These are phyloP conservation scores for Aspergillus brasiliensis DNA, from an alignment of 2,329 filamentous ascomycete genomes.

Conservation along the genomic window DNA sequence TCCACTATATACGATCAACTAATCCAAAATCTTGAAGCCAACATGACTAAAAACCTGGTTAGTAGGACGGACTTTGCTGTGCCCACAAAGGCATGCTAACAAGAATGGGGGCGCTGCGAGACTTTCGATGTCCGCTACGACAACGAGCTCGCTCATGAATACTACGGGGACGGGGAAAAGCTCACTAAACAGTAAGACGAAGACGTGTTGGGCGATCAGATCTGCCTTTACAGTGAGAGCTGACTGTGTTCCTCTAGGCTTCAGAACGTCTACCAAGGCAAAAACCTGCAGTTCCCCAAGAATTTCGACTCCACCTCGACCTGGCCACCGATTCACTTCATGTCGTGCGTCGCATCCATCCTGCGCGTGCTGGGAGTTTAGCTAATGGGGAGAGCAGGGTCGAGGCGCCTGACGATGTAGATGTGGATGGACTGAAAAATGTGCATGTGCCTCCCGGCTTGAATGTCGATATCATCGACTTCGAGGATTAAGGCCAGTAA, in stretches of 20 bases:
- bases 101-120: background rate
- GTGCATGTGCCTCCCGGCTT: constrained; percentile 18
- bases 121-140: constrained; percentile 23
- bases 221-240: background rate
- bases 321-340: constrained; percentile 12
- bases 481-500: background rate
- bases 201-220: too few species aligned
- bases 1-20: background rate
- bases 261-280: constrained; percentile 14
- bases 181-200: constrained; percentile 12
- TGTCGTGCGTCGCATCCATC: background rate
- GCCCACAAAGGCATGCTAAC: background rate
- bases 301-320: constrained; percentile 23
- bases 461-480: constrained; percentile 16
- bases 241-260: background rate
- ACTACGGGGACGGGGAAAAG: constrained; percentile 21
- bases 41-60: background rate
- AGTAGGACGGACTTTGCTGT: background rate
- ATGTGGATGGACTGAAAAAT: constrained; percentile 10
- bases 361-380: background rate
- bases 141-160: constrained; percentile 20
- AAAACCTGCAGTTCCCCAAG: constrained; percentile 19
- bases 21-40: background rate
- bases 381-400: constrained; percentile 1
- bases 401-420: constrained; percentile 13